A percentile compares a stretch with the other conserved stretches of the same genome.
Evolutionary conservation across 2,329 filamentous ascomycete species (phyloP).

Genomic region (Clonostachys chloroleuca): DNA sequence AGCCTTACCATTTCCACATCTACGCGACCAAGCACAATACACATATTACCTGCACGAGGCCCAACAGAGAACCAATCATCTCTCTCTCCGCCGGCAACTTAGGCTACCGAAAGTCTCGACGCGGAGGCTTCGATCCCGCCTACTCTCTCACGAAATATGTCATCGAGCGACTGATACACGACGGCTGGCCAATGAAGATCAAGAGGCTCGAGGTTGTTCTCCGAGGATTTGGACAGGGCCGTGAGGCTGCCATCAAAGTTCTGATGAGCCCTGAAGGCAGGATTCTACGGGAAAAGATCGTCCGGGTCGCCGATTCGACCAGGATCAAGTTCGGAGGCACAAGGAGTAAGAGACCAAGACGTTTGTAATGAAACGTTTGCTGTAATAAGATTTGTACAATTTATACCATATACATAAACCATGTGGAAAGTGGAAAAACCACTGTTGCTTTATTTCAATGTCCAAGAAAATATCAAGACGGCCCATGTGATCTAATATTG

Average conservation of each 20-base stretch:
- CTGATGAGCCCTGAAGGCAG: slow-evolving; percentile 82
- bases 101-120: slow-evolving; percentile 79
- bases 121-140: slow-evolving; percentile 83
- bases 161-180: slow-evolving; percentile 79
- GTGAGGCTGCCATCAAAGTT: slow-evolving; percentile 87
- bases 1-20: slow-evolving; percentile 84
- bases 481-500: too few species aligned
- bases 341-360: slow-evolving; percentile 77
- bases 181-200: slow-evolving; percentile 73
- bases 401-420: slow-evolving; percentile 1
- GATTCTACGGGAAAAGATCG: slow-evolving; percentile 68
- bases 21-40: slow-evolving; percentile 91
- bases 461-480: too few species aligned
- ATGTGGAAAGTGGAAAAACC: too few species aligned
- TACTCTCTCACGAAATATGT: slow-evolving; percentile 86
- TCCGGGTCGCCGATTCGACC: slow-evolving; percentile 79
- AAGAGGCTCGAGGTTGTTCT: slow-evolving; percentile 73
- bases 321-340: slow-evolving; percentile 94
- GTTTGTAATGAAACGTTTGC: slow-evolving; percentile 44
- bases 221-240: slow-evolving; percentile 79
- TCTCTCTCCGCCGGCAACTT: slow-evolving; percentile 81
- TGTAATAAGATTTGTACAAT: not conserved
- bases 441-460: too few species aligned
- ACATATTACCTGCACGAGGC: slow-evolving; percentile 84
- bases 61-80: slow-evolving; percentile 74